Percentiles rank a stretch among this genome's conserved stretches.
Evolutionary conservation across 352 stramenopile genomes (phyloP).

Genomic region (Thalassiosira hispida): DNA sequence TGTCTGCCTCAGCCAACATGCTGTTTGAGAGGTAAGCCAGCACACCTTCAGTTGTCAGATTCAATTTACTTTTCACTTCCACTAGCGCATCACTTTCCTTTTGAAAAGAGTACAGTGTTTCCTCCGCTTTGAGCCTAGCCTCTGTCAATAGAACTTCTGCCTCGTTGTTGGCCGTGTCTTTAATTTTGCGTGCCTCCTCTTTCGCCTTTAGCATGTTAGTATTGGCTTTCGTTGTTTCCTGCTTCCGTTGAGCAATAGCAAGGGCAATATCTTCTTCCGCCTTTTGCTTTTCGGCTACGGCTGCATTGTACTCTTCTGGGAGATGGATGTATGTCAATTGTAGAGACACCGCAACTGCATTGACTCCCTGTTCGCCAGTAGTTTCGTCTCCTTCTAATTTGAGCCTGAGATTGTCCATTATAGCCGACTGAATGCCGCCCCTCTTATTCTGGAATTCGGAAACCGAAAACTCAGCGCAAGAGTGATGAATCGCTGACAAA

Average conservation of each 20-base stretch:
- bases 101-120: constrained; percentile 63
- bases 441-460: constrained; percentile 64
- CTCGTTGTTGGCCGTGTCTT: constrained; percentile 61
- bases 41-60: constrained; percentile 60
- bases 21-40: constrained; percentile 58
- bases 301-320: constrained; percentile 54
- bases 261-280: constrained; percentile 68
- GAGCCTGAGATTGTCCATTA: constrained; percentile 56
- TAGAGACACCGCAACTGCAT: constrained; percentile 58
- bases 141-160: constrained; percentile 60
- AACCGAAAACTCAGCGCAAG: constrained; percentile 56
- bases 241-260: constrained; percentile 46
- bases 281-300: constrained; percentile 66
- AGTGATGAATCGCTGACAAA: constrained; percentile 60
- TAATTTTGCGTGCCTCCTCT: constrained; percentile 60
- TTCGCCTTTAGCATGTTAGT: constrained; percentile 53
- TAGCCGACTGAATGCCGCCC: constrained; percentile 59
- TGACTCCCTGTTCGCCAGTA: constrained; percentile 47
- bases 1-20: constrained; percentile 39
- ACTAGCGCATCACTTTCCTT: constrained; percentile 59
- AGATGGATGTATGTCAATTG: constrained; percentile 61
- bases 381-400: constrained; percentile 60
- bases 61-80: constrained; percentile 48
- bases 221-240: constrained; percentile 63
- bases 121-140: constrained; percentile 57